Percentiles rank a stretch among this genome's conserved stretches.
Evolutionary conservation across 306 rosid genomes (phyloP).

Genomic region (Quercus parvula): DNA sequence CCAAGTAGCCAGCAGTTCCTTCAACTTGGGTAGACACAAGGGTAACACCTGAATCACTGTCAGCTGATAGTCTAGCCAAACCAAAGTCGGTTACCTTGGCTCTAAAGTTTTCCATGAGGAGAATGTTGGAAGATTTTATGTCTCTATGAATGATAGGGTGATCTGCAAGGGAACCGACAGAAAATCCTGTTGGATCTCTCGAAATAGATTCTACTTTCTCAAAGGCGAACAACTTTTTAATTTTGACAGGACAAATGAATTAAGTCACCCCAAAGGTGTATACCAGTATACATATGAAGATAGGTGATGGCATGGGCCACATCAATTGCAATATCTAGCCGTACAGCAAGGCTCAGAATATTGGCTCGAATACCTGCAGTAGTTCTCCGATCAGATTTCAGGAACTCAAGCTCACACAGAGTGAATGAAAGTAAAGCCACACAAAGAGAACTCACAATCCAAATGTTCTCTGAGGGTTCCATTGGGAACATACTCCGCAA

Average conservation of each 20-base stretch:
- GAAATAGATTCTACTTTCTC: constrained; percentile 2
- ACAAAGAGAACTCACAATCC: constrained; percentile 62
- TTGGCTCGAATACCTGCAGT: constrained; percentile 62
- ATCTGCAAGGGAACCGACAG: no score
- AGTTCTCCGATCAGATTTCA: constrained; percentile 21
- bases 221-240: not conserved
- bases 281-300: constrained; percentile 41
- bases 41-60: constrained; percentile 67
- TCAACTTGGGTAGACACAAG: constrained; percentile 92
- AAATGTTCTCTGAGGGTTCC: constrained; percentile 92
- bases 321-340: constrained; percentile 86
- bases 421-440: constrained; percentile 1
- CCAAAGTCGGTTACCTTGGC: constrained; percentile 67
- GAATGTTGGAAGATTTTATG: no score
- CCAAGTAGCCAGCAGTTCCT: constrained; percentile 98
- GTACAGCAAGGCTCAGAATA: constrained; percentile 58
- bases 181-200: constrained; percentile 8
- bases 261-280: not conserved
- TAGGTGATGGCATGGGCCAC: constrained; percentile 11
- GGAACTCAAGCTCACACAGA: constrained; percentile 6
- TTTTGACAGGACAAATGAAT: constrained; percentile 5
- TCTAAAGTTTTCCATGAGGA: no score
- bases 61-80: not conserved
- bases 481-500: constrained; percentile 83
- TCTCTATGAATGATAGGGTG: no score